Base-by-base conservation (phyloP, 768 basidiomycete species). In the Russula emetica region DNA sequence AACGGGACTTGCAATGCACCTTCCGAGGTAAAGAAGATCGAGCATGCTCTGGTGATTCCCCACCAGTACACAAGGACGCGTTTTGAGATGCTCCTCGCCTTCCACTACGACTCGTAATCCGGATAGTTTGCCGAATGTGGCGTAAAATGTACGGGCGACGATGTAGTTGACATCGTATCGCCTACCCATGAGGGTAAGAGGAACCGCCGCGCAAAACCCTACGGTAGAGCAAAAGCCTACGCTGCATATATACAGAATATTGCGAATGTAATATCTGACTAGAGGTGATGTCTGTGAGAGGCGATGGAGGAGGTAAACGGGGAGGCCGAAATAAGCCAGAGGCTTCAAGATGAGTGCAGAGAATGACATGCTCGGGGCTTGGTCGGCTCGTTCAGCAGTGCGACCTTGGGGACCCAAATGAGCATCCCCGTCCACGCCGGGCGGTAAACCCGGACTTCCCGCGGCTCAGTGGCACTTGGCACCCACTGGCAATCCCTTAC, bases 41-140 rank as follows among this genome's bases (percentile, higher is more conserved):
- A 97, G 74, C 84, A 94, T 89, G 63, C 88, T 94, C 78, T 98
- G 96, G 73, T 98, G 96, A 72, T 98, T 98, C 14, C 82, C 84
- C 71, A 98, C 82, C 30, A 93, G 74, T 14, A 98, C 83, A 1
- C 85, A 84, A 9, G 94, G 92, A 55, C 79, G 76, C n/a, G 79
- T 81, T 68, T 78, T 74, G 51, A 98, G 77, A 72, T 94, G 77
- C 72, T 98, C 92, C 71, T 85, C 85, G 13, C 94, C 94, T 72
- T 98, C 94, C 38, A 98, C 81, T 62, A 86, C 83, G 69, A 97
- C 77, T 52, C 76, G 73, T 66, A 95, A 75, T 68, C 85, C 88
- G 51, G 96, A 72, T 2, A 84, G 72, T 20, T 81, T 83, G 38
- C 84, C 80, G 55, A 85, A 84, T 60, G 90, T 62, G 52, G 72